phyloP scores from a whole-genome alignment of 345 rosid genomes.

The Gossypium turneri region DNA sequence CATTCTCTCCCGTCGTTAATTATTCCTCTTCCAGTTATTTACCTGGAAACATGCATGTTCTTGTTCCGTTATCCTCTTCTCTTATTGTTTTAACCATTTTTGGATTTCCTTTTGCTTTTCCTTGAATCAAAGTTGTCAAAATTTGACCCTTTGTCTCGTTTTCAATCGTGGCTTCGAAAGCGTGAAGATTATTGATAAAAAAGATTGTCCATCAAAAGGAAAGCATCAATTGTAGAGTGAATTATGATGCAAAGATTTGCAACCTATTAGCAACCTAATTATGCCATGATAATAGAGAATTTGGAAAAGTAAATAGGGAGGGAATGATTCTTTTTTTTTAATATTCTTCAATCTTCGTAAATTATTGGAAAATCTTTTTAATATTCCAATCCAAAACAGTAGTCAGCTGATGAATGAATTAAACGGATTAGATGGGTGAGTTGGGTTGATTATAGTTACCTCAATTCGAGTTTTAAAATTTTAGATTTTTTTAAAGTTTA shows the following conservation, averaged over 20 bases:
- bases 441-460: too few species aligned
- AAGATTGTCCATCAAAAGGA: neutral
- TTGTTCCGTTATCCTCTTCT: neutral
- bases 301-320: neutral
- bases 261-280: neutral
- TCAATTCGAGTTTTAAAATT: too few species aligned
- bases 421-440: too few species aligned
- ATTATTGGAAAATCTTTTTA: too few species aligned
- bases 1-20: neutral
- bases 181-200: neutral
- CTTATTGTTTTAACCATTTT: neutral
- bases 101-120: slow-evolving; percentile 1
- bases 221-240: neutral
- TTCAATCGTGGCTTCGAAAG: neutral
- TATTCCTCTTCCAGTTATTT: neutral
- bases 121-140: slow-evolving; percentile 4
- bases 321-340: neutral
- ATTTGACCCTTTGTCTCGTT: neutral
- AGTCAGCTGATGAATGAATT: too few species aligned
- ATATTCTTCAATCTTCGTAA: too few species aligned
- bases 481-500: too few species aligned
- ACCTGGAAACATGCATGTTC: slow-evolving; percentile 11
- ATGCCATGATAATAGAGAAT: neutral
- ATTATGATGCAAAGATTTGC: neutral
- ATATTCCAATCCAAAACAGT: too few species aligned